A percentile compares a stretch with the other conserved stretches of the same genome.
phyloP scores from a whole-genome alignment of 1,284 basidiomycete species.

The Grifola frondosa region DNA sequence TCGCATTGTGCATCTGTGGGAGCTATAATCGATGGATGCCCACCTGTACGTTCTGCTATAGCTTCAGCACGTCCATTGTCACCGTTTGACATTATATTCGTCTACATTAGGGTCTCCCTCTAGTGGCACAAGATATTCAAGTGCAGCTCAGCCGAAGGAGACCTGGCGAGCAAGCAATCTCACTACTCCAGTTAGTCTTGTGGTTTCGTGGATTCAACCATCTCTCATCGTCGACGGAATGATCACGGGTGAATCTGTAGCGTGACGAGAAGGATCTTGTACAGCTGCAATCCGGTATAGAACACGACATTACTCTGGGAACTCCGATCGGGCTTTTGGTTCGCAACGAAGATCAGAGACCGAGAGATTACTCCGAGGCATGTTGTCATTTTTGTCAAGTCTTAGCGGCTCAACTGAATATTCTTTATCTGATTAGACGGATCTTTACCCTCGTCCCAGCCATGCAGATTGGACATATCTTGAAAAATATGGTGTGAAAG shows the following conservation, averaged over 20 bases:
- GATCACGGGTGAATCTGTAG: conserved; percentile 40
- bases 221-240: neutral
- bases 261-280: conserved; percentile 97
- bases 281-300: conserved; percentile 91
- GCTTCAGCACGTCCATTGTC: neutral
- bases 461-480: conserved; percentile 99
- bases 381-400: no score
- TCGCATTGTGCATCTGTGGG: conserved; percentile 97
- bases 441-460: conserved; percentile 94
- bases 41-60: conserved; percentile 64
- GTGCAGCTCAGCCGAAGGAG: conserved; percentile 87
- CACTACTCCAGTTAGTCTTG: conserved; percentile 81
- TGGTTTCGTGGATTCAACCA: neutral
- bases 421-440: conserved; percentile 51
- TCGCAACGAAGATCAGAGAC: conserved; percentile 97
- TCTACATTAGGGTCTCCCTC: conserved; percentile 69
- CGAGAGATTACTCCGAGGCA: conserved; percentile 96
- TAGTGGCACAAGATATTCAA: conserved; percentile 87
- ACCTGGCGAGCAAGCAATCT: conserved; percentile 96
- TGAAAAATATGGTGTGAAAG: conserved; percentile 97
- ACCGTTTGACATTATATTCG: neutral
- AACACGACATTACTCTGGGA: conserved; percentile 93
- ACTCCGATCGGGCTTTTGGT: conserved; percentile 97
- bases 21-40: conserved; percentile 96
- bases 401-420: neutral